These are phyloP conservation scores for Odonthalia washingtoniensis DNA, from an alignment of 31 red algal species.

Conservation along the genomic window DNA sequence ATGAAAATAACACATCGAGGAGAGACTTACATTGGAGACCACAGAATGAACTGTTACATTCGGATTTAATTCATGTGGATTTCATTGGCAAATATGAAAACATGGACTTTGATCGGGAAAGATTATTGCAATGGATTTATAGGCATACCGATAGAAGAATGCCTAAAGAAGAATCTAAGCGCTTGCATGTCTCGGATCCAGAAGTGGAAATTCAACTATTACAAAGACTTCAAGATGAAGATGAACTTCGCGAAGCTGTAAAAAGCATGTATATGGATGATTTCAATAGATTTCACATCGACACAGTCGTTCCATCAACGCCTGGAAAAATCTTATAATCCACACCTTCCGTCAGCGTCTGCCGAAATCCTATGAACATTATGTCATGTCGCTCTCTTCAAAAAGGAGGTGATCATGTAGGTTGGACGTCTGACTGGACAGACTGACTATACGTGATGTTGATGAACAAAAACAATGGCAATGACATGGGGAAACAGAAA, in stretches of 20 bases:
- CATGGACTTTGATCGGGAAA: slow-evolving; percentile 38
- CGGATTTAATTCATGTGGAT: slow-evolving; percentile 74
- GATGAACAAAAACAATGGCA: too few species aligned
- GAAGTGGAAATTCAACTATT: slow-evolving; percentile 8
- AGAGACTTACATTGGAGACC: slow-evolving; percentile 70
- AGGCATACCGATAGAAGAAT: slow-evolving; percentile 54
- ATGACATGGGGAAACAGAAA: too few species aligned
- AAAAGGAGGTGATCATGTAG: too few species aligned
- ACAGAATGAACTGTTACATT: slow-evolving; percentile 62
- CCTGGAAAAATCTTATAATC: too few species aligned
- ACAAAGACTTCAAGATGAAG: slow-evolving; percentile 20
- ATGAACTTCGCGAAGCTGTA: neutral
- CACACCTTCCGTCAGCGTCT: too few species aligned
- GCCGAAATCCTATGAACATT: too few species aligned
- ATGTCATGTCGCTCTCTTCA: too few species aligned
- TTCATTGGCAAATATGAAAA: slow-evolving; percentile 71
- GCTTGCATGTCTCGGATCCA: slow-evolving; percentile 46
- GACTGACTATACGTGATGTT: too few species aligned
- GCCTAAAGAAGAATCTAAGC: neutral
- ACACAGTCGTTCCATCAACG: neutral
- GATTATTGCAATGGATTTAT: slow-evolving; percentile 67
- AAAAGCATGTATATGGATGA: slow-evolving; percentile 10
- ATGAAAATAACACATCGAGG: slow-evolving; percentile 44
- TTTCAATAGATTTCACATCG: slow-evolving; percentile 21
- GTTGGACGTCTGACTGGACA: too few species aligned